Evolutionary conservation across 2,329 filamentous ascomycete species (phyloP).

Genomic region (Talaromyces sp.): DNA sequence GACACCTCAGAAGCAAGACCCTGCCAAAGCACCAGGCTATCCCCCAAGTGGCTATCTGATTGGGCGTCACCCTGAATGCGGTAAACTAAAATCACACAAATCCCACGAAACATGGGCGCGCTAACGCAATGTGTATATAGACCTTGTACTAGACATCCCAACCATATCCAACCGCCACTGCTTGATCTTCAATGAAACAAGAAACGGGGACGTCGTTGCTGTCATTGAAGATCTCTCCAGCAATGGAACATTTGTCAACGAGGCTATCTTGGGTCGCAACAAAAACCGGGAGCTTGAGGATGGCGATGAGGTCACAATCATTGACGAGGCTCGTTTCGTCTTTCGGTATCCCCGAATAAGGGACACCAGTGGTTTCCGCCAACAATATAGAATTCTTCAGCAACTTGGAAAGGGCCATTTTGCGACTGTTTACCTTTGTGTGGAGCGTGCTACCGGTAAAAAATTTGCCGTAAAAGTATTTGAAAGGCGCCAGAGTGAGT

Average conservation of each 20-base stretch:
- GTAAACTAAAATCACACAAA: slow-evolving; percentile 52
- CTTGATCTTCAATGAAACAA: slow-evolving; percentile 56
- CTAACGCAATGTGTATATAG: slow-evolving; percentile 38
- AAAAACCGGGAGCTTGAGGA: slow-evolving; percentile 84
- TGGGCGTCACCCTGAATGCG: slow-evolving; percentile 89
- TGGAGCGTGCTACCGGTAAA: slow-evolving; percentile 78
- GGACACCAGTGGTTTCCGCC: slow-evolving; percentile 72
- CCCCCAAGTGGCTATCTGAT: slow-evolving; percentile 83
- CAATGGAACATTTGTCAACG: slow-evolving; percentile 96
- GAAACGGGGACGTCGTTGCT: slow-evolving; percentile 58
- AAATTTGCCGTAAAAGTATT: slow-evolving; percentile 94
- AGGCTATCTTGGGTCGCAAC: slow-evolving; percentile 85
- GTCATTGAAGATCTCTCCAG: slow-evolving; percentile 90
- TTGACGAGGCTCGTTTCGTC: slow-evolving; percentile 80
- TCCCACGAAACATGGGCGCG: neutral
- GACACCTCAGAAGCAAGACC: slow-evolving; percentile 55
- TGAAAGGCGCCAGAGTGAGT: slow-evolving; percentile 75
- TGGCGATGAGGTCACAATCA: slow-evolving; percentile 83
- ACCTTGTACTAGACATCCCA: slow-evolving; percentile 70
- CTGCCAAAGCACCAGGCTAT: slow-evolving; percentile 54
- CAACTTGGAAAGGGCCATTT: slow-evolving; percentile 94
- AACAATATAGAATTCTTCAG: slow-evolving; percentile 80
- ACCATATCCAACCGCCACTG: slow-evolving; percentile 78
- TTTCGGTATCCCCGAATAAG: slow-evolving; percentile 82
- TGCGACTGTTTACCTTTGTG: slow-evolving; percentile 85